phyloP scores from a whole-genome alignment of 2,329 filamentous ascomycete species.

The Pseudofabraea citricarpa region DNA sequence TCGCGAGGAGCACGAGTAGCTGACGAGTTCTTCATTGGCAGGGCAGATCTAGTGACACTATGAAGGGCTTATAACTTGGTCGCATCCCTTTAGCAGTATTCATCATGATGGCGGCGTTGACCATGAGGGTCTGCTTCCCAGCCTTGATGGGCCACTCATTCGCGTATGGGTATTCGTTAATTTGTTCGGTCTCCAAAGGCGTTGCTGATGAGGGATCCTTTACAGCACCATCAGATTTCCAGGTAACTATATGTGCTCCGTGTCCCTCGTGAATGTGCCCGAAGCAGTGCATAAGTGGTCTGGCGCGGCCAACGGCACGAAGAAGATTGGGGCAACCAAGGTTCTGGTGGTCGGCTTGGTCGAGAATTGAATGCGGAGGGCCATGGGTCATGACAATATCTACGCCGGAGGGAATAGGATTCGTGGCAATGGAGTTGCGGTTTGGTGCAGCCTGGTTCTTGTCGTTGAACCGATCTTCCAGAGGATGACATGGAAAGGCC shows the following conservation, averaged over 20 bases:
- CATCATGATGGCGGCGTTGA: slow-evolving; percentile 50
- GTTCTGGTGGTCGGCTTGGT: slow-evolving; percentile 18
- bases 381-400: slow-evolving; percentile 37
- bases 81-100: slow-evolving; percentile 15
- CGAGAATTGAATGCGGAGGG: slow-evolving; percentile 28
- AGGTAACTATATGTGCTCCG: slow-evolving; percentile 49
- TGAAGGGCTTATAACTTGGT: slow-evolving; percentile 17
- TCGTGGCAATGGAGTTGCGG: slow-evolving; percentile 1
- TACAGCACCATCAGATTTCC: slow-evolving; percentile 31
- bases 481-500: slow-evolving; percentile 20
- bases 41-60: slow-evolving; percentile 14
- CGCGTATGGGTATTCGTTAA: slow-evolving; percentile 35
- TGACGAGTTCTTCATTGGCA: too few species aligned
- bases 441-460: not conserved
- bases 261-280: slow-evolving; percentile 57
- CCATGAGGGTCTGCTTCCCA: slow-evolving; percentile 49
- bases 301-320: slow-evolving; percentile 35
- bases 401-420: slow-evolving; percentile 14
- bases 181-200: slow-evolving; percentile 17
- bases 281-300: slow-evolving; percentile 48
- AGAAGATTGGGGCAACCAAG: slow-evolving; percentile 44
- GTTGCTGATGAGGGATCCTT: slow-evolving; percentile 28
- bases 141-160: slow-evolving; percentile 25
- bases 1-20: too few species aligned
- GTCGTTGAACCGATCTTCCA: slow-evolving; percentile 18